Evolutionary conservation across 1,284 basidiomycete genomes (phyloP), one percentile per base, ranked within the genome.

Genomic region (Wallemia ichthyophaga): DNA sequence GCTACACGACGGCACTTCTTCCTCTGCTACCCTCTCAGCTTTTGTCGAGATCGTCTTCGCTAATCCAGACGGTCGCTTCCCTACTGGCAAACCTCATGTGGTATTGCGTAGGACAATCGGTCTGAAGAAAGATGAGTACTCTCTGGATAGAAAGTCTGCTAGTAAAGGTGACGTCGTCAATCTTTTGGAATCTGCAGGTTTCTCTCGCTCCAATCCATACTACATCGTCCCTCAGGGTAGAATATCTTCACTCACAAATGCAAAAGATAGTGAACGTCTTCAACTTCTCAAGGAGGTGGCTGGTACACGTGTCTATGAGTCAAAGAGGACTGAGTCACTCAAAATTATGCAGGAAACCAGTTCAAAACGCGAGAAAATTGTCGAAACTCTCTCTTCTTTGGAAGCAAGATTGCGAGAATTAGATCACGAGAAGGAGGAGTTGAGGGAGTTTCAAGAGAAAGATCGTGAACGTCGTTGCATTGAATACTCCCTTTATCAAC

Each of bases 311-410:
- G 89, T 98, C 1, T 99, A 99, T 69, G 94, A 98, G 70, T 84
- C 94, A 67, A 81, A 92, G 58, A 78, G 94, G 15, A 66, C 83
- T 0, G 92, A 98, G 68, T 92, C 87, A 13, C 74, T 92, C 27
- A 83, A 85, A 60, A 92, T 98, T 69, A 94, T 98, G 84, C 78
- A 86, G 53, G 91, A 96, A 67, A 98, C 94, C n/a, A 87, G 91
- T 62, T 76, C 83, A 1, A 96, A 96, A 68, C 80, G 88, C 17
- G 73, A 76, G 27, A 96, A 95, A 71, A 95, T 98, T 63, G 80
- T 77, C 65, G 89, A 95, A 64, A 73, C 95, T 7, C 75, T 98
- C 27, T 78, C 81, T 1, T 89, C 86, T 67, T 96, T 98, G 65
- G 86, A 96, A 64, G 81, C 83, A 11, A 80, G 92, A 1, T 72